Evolutionary conservation across 1,284 basidiomycete species (phyloP).

Genomic region (Paramarasmius palmivorus): DNA sequence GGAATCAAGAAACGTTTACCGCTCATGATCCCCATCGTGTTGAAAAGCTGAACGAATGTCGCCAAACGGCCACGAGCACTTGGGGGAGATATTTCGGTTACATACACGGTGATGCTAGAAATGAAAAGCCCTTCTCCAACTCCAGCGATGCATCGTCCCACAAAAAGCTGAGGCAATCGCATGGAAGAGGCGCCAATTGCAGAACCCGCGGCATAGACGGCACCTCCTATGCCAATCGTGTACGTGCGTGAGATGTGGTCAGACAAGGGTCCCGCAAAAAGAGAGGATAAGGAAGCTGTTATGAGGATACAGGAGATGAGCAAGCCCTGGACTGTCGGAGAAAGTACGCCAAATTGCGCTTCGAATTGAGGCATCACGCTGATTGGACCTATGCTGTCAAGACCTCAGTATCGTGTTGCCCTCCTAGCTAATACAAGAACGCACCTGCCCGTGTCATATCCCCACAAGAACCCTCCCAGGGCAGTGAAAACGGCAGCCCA

Average conservation of each 20-base stretch:
- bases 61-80: conserved; percentile 42
- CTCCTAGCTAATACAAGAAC: not conserved
- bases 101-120: conserved; percentile 46
- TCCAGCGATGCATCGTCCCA: conserved; percentile 48
- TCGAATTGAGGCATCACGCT: conserved; percentile 24
- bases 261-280: conserved; percentile 45
- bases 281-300: conserved; percentile 43
- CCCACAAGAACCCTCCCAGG: conserved; percentile 38
- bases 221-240: conserved; percentile 35
- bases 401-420: not conserved
- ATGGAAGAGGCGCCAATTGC: conserved; percentile 19
- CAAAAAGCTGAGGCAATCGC: conserved; percentile 32
- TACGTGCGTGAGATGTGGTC: conserved; percentile 49
- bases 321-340: conserved; percentile 22
- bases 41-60: conserved; percentile 44
- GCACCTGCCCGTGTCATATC: conserved; percentile 36
- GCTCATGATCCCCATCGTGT: conserved; percentile 43
- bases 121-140: conserved; percentile 50
- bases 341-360: conserved; percentile 18
- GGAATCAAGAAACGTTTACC: conserved; percentile 19
- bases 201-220: conserved; percentile 28
- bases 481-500: conserved; percentile 33
- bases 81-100: conserved; percentile 44
- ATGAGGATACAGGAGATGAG: conserved; percentile 40
- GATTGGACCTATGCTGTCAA: conserved; percentile 19